A percentile compares a stretch with the other conserved stretches of the same genome.
Conservation (phyloP, 495 filamentous ascomycete species). For the Hypoxylon fuscum region DNA sequence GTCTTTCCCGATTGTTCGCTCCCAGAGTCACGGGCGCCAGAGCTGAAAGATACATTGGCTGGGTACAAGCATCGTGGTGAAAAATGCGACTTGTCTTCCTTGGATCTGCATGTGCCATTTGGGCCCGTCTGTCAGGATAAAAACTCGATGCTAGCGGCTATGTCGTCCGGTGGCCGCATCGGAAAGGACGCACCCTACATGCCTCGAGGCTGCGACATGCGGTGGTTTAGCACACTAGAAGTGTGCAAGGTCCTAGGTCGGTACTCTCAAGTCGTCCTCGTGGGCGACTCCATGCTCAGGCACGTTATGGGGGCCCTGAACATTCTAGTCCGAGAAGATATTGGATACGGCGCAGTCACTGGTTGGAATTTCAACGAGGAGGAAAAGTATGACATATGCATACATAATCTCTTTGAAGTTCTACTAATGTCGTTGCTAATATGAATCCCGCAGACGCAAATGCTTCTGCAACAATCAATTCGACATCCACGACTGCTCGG, state of each 20-base stretch:
- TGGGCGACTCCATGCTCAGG: conserved; percentile 64
- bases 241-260: conserved; percentile 58
- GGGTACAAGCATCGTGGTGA: conserved; percentile 38
- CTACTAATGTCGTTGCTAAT: conserved; percentile 12
- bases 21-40: conserved; percentile 19
- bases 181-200: conserved; percentile 60
- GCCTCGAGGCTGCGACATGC: conserved; percentile 60
- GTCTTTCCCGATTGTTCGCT: conserved; percentile 16
- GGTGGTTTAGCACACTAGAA: conserved; percentile 61
- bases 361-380: conserved; percentile 62
- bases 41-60: conserved; percentile 29
- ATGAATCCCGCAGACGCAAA: conserved; percentile 43
- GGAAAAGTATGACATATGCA: conserved; percentile 50
- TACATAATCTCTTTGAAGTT: background rate
- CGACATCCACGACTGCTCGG: conserved; percentile 61
- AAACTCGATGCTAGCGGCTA: conserved; percentile 55
- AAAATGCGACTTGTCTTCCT: conserved; percentile 59
- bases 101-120: conserved; percentile 59
- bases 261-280: conserved; percentile 59
- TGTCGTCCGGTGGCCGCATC: conserved; percentile 61
- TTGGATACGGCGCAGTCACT: conserved; percentile 63
- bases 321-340: conserved; percentile 58
- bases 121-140: conserved; percentile 53
- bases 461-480: conserved; percentile 66
- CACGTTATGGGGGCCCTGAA: conserved; percentile 63